Evolutionary conservation across 352 stramenopile genomes (phyloP).

Genomic region (Phytophthora quininea): DNA sequence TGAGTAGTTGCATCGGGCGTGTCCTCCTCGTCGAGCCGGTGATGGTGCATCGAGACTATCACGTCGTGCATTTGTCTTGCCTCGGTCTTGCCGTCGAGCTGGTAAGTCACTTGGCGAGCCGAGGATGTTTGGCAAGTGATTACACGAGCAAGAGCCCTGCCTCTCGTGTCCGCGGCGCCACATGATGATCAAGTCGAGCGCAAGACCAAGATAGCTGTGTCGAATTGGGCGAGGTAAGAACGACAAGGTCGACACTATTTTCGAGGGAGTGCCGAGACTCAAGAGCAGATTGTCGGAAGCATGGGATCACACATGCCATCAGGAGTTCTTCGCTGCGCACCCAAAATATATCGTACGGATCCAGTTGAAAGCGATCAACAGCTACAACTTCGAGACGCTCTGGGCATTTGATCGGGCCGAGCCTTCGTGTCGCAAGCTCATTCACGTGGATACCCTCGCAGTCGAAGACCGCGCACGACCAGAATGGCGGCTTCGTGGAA

Average conservation of each 20-base stretch:
- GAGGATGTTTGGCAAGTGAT: slow-evolving; percentile 13
- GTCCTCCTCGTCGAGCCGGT: slow-evolving; percentile 24
- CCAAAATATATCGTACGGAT: no score
- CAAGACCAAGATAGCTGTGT: slow-evolving; percentile 1
- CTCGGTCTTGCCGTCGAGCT: not conserved
- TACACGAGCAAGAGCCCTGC: not conserved
- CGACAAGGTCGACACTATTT: not conserved
- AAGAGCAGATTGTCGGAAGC: no score
- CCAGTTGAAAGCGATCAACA: no score
- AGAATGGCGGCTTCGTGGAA: slow-evolving; percentile 18
- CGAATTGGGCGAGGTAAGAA: not conserved
- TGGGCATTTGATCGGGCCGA: not conserved
- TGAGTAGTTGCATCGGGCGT: not conserved
- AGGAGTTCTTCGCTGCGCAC: no score
- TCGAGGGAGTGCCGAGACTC: not conserved
- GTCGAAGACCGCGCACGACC: not conserved
- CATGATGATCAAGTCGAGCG: not conserved
- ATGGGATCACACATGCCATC: no score
- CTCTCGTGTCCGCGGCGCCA: not conserved
- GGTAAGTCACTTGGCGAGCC: slow-evolving; percentile 5
- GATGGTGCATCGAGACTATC: slow-evolving; percentile 19
- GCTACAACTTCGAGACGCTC: not conserved
- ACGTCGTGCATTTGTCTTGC: slow-evolving; percentile 24
- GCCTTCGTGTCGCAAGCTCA: not conserved
- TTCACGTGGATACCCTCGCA: not conserved